Conservation (phyloP, 2,329 filamentous ascomycete genomes). For the Monosporascus sp. region DNA sequence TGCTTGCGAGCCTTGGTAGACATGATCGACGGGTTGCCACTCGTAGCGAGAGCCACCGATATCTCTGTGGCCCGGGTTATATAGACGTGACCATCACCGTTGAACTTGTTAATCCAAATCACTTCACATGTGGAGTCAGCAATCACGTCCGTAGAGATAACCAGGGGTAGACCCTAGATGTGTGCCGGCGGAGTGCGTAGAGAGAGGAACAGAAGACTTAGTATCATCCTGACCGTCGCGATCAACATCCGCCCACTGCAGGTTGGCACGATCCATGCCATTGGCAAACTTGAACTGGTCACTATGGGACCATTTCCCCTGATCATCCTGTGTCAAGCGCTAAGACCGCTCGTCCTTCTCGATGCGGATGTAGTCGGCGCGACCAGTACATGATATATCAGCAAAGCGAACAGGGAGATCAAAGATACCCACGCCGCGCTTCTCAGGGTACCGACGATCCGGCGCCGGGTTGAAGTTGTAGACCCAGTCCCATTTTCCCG, state of each 20-base stretch:
- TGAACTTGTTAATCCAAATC: conserved; percentile 31
- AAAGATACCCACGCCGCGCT: conserved; percentile 18
- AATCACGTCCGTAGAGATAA: too few relatives aligned
- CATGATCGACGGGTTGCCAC: conserved; percentile 2
- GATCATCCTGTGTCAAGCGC: conserved; percentile 19
- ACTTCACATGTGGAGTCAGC: conserved; percentile 2
- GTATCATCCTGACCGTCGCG: conserved; percentile 30
- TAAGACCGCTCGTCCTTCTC: conserved; percentile 19
- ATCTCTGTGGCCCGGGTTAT: background rate
- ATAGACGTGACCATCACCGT: conserved; percentile 25
- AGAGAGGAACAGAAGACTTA: too few relatives aligned
- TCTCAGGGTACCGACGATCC: conserved; percentile 15
- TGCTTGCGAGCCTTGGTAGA: conserved; percentile 1
- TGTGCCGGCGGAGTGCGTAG: too few relatives aligned
- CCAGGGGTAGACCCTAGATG: too few relatives aligned
- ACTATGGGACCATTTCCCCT: conserved; percentile 10
- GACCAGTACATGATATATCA: conserved; percentile 25
- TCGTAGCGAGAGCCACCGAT: conserved; percentile 13
- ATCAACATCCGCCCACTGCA: conserved; percentile 34
- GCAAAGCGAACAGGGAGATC: conserved; percentile 28
- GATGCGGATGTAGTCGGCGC: conserved; percentile 30
- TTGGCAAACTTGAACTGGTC: conserved; percentile 26
- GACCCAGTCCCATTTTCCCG: conserved; percentile 5
- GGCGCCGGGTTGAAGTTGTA: conserved; percentile 3
- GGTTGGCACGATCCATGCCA: conserved; percentile 29